These are phyloP conservation scores for Penicillium crustosum DNA, from an alignment of 2,329 filamentous ascomycete genomes.

Conservation along the genomic window DNA sequence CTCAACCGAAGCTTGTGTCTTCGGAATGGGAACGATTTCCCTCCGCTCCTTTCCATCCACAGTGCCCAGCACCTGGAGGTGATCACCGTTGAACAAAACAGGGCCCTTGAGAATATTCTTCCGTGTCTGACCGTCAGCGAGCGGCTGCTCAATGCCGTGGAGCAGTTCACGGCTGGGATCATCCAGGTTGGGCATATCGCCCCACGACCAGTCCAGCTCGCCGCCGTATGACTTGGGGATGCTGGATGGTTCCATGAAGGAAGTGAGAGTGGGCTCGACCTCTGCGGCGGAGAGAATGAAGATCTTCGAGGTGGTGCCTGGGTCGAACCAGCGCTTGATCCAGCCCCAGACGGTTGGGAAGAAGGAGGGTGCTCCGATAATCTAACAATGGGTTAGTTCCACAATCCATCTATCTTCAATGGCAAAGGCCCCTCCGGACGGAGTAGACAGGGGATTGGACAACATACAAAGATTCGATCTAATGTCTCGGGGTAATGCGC, in stretches of 20 bases:
- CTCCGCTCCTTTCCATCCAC: conserved; percentile 36
- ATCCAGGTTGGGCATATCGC: conserved; percentile 73
- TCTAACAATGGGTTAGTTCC: conserved; percentile 42
- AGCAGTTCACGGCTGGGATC: conserved; percentile 38
- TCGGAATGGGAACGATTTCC: conserved; percentile 27
- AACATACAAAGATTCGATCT: conserved; percentile 69
- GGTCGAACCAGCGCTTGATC: conserved; percentile 95
- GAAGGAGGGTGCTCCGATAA: conserved; percentile 86
- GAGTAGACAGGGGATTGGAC: neutral
- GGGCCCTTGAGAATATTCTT: conserved; percentile 37
- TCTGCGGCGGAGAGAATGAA: conserved; percentile 78
- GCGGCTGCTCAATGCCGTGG: conserved; percentile 31
- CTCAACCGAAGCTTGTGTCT: neutral
- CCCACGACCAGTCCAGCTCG: conserved; percentile 77
- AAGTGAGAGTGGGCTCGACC: conserved; percentile 71
- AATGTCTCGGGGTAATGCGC: conserved; percentile 94
- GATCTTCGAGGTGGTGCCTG: conserved; percentile 92
- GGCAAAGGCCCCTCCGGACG: too few relatives aligned
- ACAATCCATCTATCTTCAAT: neutral
- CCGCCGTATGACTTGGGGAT: conserved; percentile 91
- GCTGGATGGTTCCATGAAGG: conserved; percentile 77
- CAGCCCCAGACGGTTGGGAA: conserved; percentile 90
- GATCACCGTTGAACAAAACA: conserved; percentile 36
- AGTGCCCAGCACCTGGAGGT: conserved; percentile 36
- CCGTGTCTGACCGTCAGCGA: conserved; percentile 26